Evolutionary conservation across 2,329 filamentous ascomycete species (phyloP).

Genomic region (Orbilia blumenaviensis): DNA sequence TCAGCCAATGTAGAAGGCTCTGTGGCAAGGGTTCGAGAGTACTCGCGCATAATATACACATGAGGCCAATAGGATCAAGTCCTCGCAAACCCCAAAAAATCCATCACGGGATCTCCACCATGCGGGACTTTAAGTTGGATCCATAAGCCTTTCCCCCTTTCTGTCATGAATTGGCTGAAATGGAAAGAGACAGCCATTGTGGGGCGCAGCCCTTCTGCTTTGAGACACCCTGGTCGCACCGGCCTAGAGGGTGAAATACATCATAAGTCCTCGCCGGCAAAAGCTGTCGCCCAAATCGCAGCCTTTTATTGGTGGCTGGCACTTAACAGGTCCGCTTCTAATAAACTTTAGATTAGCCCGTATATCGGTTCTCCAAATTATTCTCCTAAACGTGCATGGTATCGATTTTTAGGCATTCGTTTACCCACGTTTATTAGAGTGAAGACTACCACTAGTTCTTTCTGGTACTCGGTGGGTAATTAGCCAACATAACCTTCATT

Average conservation of each 20-base stretch:
- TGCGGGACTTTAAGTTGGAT: conserved; percentile 50
- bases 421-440: conserved; percentile 53
- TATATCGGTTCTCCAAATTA: conserved; percentile 50
- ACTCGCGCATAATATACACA: conserved; percentile 3
- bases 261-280: conserved; percentile 44
- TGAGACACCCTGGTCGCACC: conserved; percentile 47
- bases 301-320: conserved; percentile 48
- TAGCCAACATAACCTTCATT: conserved; percentile 44
- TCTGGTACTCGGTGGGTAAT: conserved; percentile 32
- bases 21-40: conserved; percentile 39
- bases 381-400: conserved; percentile 48
- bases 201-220: conserved; percentile 35
- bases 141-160: conserved; percentile 47
- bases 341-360: conserved; percentile 53
- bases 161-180: conserved; percentile 46
- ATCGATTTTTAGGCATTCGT: conserved; percentile 41
- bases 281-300: conserved; percentile 52
- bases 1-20: conserved; percentile 31
- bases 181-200: conserved; percentile 52
- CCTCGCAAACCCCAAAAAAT: conserved; percentile 23
- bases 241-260: conserved; percentile 34
- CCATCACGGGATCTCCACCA: conserved; percentile 51
- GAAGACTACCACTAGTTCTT: conserved; percentile 19
- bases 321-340: conserved; percentile 28
- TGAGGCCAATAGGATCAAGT: conserved; percentile 32